Conservation (phyloP, 495 filamentous ascomycete species). For the Penicillium diatomitis region DNA sequence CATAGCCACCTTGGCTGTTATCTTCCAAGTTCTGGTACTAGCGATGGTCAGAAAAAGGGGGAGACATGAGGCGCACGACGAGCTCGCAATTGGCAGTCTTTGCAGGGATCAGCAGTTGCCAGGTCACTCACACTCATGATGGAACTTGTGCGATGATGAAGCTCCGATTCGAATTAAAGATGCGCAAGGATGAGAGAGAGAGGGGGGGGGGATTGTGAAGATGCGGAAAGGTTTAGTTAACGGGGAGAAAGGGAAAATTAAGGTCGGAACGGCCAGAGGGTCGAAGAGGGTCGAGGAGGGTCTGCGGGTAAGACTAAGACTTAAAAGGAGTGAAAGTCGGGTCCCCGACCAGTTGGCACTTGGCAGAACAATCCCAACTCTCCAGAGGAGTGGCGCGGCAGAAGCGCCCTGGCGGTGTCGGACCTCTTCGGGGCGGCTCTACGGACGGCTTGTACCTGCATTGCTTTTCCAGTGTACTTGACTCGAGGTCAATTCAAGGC, state of each 20-base stretch:
- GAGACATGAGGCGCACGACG: not conserved
- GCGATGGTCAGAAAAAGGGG: slow-evolving; percentile 1
- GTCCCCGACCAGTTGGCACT: not conserved
- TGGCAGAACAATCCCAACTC: no score
- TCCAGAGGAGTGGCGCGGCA: slow-evolving; percentile 1
- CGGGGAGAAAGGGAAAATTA: slow-evolving; percentile 2
- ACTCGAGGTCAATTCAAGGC: no score
- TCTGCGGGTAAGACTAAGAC: not conserved
- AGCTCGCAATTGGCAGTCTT: not conserved
- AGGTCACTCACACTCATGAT: slow-evolving; percentile 29
- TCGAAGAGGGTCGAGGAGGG: slow-evolving; percentile 8
- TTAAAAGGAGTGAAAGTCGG: not conserved
- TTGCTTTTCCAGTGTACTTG: no score
- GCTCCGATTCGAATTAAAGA: not conserved
- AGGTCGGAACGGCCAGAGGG: slow-evolving; percentile 21
- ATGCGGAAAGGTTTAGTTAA: not conserved
- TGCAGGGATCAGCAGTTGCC: not conserved
- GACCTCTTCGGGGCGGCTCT: no score
- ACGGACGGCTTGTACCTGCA: no score
- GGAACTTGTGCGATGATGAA: not conserved
- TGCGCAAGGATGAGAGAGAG: not conserved
- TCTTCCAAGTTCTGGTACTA: slow-evolving; percentile 28
- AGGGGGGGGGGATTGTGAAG: slow-evolving; percentile 1
- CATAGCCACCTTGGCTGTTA: slow-evolving; percentile 41
- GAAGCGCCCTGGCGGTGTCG: slow-evolving; percentile 14